Evolutionary conservation across 768 basidiomycete species (phyloP).

Genomic region (Galerina marginata): DNA sequence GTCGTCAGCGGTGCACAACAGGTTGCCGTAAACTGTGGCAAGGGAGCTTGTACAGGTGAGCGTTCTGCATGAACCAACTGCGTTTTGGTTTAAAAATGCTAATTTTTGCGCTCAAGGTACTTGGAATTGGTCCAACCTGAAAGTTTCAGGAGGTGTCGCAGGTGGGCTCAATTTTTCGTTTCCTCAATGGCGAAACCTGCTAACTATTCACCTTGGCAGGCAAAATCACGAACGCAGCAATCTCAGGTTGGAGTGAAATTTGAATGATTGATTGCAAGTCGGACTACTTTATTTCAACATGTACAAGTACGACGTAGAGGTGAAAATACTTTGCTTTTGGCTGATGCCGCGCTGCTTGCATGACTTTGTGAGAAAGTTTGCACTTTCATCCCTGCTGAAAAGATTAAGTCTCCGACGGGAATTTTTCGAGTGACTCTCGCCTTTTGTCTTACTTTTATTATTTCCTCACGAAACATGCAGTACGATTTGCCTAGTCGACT

Average conservation of each 20-base stretch:
- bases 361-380: no score
- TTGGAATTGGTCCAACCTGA: conserved; percentile 31
- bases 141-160: conserved; percentile 26
- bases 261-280: no score
- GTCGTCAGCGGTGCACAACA: conserved; percentile 49
- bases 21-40: conserved; percentile 63
- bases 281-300: no score
- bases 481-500: no score
- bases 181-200: neutral
- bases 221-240: conserved; percentile 9
- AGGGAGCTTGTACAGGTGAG: conserved; percentile 49
- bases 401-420: no score
- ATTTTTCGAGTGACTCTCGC: no score
- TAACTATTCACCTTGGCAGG: neutral
- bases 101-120: conserved; percentile 15
- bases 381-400: no score
- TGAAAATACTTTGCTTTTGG: no score
- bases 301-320: no score
- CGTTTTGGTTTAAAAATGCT: conserved; percentile 1
- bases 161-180: conserved; percentile 13
- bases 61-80: neutral
- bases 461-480: no score
- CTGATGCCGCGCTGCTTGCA: no score
- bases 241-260: neutral
- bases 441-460: no score